These are phyloP conservation scores for Raddia distichophylla DNA, from an alignment of 176 grass and related monocot genomes.

Conservation along the genomic window DNA sequence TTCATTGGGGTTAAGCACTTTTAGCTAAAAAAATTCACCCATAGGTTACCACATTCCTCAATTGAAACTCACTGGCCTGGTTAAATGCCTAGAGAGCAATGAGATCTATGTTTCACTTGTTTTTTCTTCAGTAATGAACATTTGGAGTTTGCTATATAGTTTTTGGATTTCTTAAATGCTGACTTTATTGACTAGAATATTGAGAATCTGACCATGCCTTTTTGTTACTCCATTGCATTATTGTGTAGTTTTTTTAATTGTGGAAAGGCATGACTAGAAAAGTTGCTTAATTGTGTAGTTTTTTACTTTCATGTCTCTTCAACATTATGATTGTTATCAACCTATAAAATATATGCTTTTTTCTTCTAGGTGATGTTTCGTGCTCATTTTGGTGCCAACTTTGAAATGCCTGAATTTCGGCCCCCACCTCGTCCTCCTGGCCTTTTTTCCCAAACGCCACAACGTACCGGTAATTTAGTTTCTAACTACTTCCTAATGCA, in stretches of 20 bases:
- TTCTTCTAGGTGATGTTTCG: too few relatives aligned
- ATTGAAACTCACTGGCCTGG: neutral
- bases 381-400: too few relatives aligned
- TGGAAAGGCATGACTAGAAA: too few relatives aligned
- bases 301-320: too few relatives aligned
- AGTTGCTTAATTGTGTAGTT: too few relatives aligned
- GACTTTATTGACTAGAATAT: neutral
- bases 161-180: neutral
- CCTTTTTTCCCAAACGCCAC: too few relatives aligned
- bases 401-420: too few relatives aligned
- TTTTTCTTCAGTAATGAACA: neutral
- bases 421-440: too few relatives aligned
- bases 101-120: neutral
- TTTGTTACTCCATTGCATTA: neutral
- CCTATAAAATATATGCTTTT: too few relatives aligned
- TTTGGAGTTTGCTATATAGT: constrained; percentile 1
- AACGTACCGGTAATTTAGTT: too few relatives aligned
- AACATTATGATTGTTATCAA: too few relatives aligned
- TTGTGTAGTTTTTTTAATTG: neutral
- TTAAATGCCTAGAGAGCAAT: neutral
- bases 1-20: neutral
- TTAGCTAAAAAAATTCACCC: neutral
- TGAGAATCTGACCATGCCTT: neutral
- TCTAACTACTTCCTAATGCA: too few relatives aligned
- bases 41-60: neutral